phyloP scores from a whole-genome alignment of 176 grass and related monocot genomes.

The Juncus inflexus region DNA sequence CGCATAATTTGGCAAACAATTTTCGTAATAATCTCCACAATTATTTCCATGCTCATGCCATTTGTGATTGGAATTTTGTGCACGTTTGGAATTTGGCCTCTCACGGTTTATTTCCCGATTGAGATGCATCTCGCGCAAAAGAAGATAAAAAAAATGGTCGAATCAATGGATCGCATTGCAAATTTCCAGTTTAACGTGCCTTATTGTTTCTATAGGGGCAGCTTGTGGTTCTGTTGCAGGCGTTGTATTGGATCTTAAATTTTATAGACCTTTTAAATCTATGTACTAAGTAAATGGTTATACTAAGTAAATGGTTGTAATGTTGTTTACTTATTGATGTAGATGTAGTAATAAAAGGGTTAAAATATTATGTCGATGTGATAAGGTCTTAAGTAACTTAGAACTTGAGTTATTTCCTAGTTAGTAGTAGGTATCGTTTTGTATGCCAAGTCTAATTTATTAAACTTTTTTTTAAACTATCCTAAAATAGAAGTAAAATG shows the following conservation, averaged over 20 bases:
- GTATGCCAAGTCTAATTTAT: no score
- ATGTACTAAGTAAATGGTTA: background rate
- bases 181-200: slow-evolving; percentile 42
- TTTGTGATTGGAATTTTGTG: slow-evolving; percentile 76
- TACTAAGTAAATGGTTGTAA: background rate
- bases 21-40: slow-evolving; percentile 65
- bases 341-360: background rate
- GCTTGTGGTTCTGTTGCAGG: slow-evolving; percentile 47
- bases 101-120: slow-evolving; percentile 91
- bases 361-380: background rate
- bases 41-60: slow-evolving; percentile 70
- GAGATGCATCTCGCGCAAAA: slow-evolving; percentile 86
- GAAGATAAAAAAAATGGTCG: slow-evolving; percentile 27
- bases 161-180: slow-evolving; percentile 36
- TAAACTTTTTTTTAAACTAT: no score
- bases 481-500: no score
- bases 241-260: slow-evolving; percentile 41
- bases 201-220: slow-evolving; percentile 47
- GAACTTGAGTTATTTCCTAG: no score
- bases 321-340: background rate
- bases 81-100: slow-evolving; percentile 87
- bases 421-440: no score
- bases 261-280: slow-evolving; percentile 44
- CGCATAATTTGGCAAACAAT: slow-evolving; percentile 45
- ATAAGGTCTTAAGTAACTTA: no score